Evolutionary conservation across 345 rosid species (phyloP), one percentile per base, ranked within the genome.

Genomic region (Boechera stricta): DNA sequence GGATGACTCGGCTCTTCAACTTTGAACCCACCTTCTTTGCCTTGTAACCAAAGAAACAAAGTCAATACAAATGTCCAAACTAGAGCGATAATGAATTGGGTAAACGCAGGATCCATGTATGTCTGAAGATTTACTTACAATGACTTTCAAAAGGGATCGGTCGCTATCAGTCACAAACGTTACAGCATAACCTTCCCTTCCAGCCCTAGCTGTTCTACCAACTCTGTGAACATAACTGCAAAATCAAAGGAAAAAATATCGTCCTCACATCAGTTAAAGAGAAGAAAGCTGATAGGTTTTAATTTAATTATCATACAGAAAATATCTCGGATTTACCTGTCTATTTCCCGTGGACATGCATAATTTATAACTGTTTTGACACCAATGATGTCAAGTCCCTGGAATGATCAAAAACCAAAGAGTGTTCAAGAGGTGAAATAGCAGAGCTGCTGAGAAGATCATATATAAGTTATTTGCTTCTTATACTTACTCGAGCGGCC

Each of bases 171-270:
- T 88, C 75, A 92, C 80, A 75, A 95, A 89, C 28, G 98, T 95
- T 67, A 95, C 99, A 51, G 99, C 99, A 81, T 87, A 95, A 71
- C 99, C 98, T 83, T 91, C 89, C 84, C 96, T 88, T 9, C 99
- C 99, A 75, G 99, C 99, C 89, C 99, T 87, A 63, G 99, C 99
- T 56, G 97, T 92, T 63, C 97, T 90, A 69, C 99, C 99, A 13
- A 95, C 99, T 79, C 97, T 87, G 80, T 95, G 99, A 80, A 91
- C 89, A 72, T 95, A 92, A 75, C 99, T 95, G 89, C 70, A 70
- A 24, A 74, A 68, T 52, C 55, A 67, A 77, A 38, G 28, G 33
- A 58, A n/a, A 47, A 26, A 9, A 57, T 24, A 36, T 51, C 16
- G 31, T 28, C 60, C 10, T 39, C 69, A 1, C 28, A 63, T 55